These are phyloP conservation scores for Zygotorulaspora danielsina DNA, from an alignment of 805 yeast genomes.

Conservation along the genomic window DNA sequence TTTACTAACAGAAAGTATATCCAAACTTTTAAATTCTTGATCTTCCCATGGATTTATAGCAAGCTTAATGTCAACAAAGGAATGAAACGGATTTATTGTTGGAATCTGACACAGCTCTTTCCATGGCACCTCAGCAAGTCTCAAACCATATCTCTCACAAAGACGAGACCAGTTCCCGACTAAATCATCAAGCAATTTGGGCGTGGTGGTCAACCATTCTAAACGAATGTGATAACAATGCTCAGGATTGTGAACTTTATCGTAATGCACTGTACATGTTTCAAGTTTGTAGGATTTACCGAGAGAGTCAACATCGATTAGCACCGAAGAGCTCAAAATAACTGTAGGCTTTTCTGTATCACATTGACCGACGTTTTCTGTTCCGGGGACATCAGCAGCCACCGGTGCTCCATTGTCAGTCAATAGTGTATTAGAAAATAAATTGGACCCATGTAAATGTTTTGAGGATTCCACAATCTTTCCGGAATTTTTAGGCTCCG, in stretches of 20 bases:
- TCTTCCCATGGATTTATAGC: conserved; percentile 72
- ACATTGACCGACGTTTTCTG: conserved; percentile 4
- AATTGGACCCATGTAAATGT: conserved; percentile 11
- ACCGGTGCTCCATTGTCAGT: conserved; percentile 13
- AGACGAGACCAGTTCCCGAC: conserved; percentile 72
- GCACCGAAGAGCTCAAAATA: conserved; percentile 60
- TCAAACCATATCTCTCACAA: conserved; percentile 81
- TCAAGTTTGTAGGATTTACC: conserved; percentile 74
- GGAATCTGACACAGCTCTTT: conserved; percentile 77
- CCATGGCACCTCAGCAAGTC: conserved; percentile 86
- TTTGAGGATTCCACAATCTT: conserved; percentile 9
- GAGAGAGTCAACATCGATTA: conserved; percentile 71
- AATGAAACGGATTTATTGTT: conserved; percentile 77
- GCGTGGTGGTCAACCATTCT: conserved; percentile 91
- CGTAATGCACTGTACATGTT: conserved; percentile 77
- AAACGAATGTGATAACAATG: conserved; percentile 88
- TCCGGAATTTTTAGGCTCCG: conserved; percentile 8
- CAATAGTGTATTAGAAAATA: conserved; percentile 8
- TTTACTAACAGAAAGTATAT: conserved; percentile 46
- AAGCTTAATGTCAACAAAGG: conserved; percentile 65
- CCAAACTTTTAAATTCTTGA: conserved; percentile 43
- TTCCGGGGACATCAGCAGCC: conserved; percentile 13
- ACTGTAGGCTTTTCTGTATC: conserved; percentile 36
- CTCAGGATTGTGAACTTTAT: conserved; percentile 87
- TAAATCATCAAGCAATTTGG: conserved; percentile 76